Evolutionary conservation across 2,329 filamentous ascomycete genomes (phyloP).

Genomic region (Fusarium dimerum): DNA sequence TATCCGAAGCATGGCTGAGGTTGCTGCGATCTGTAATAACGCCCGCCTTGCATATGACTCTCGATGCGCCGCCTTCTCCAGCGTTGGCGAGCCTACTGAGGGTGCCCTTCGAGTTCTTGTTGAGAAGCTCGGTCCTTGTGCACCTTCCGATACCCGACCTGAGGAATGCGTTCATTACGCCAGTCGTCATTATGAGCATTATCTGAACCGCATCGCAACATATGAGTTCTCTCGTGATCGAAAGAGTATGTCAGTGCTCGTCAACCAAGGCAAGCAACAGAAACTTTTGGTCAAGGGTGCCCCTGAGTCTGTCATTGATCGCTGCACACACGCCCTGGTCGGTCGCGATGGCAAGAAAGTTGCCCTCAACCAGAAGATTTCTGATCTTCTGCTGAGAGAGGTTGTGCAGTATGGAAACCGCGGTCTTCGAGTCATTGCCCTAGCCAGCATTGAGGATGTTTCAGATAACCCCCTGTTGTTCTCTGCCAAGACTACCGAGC

Average conservation of each 20-base stretch:
- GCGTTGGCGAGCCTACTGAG: conserved; percentile 92
- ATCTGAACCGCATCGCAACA: conserved; percentile 74
- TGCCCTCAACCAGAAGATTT: conserved; percentile 67
- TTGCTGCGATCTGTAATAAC: conserved; percentile 84
- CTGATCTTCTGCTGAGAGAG: conserved; percentile 72
- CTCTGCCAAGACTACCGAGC: conserved; percentile 76
- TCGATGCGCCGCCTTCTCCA: conserved; percentile 72
- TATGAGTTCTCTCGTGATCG: conserved; percentile 97
- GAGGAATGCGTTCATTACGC: conserved; percentile 74
- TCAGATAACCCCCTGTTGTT: conserved; percentile 67
- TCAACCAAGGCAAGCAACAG: conserved; percentile 67
- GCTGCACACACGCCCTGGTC: conserved; percentile 80
- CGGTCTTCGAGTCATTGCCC: conserved; percentile 90
- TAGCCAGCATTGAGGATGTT: conserved; percentile 81
- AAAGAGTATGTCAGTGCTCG: conserved; percentile 98
- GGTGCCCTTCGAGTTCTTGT: conserved; percentile 87
- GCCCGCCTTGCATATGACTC: conserved; percentile 79
- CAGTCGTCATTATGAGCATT: conserved; percentile 81
- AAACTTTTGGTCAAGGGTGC: conserved; percentile 95
- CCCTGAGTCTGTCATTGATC: conserved; percentile 89
- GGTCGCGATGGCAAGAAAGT: conserved; percentile 79
- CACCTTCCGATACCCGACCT: conserved; percentile 54
- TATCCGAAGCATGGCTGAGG: conserved; percentile 73
- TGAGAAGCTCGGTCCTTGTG: conserved; percentile 89
- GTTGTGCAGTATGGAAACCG: conserved; percentile 88